Conservation (phyloP, 106 monocot species). For the Vanilla planifolia region DNA sequence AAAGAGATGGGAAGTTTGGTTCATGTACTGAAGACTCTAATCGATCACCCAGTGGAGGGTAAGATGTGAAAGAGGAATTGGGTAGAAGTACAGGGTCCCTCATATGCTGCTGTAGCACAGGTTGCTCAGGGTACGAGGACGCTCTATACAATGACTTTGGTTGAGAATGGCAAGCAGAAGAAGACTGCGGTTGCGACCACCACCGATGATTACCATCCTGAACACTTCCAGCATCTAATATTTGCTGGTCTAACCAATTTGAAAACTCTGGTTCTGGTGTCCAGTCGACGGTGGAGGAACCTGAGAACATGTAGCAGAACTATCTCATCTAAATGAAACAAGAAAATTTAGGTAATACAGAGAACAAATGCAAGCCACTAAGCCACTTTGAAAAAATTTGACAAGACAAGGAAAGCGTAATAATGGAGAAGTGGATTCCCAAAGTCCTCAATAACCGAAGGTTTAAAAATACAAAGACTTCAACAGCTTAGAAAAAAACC, state of each 20-base stretch:
- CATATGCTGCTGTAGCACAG: constrained; percentile 19
- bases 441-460: no score
- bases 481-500: no score
- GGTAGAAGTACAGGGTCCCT: constrained; percentile 41
- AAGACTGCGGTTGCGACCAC: constrained; percentile 55
- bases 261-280: constrained; percentile 33
- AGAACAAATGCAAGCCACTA: no score
- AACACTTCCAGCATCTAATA: constrained; percentile 42
- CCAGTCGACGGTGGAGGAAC: constrained; percentile 53
- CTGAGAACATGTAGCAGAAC: no score
- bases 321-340: no score
- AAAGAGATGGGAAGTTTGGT: no score
- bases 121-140: constrained; percentile 61
- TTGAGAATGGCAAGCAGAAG: constrained; percentile 28
- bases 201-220: constrained; percentile 61
- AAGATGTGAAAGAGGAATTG: constrained; percentile 43
- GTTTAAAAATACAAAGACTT: no score
- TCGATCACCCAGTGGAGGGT: constrained; percentile 43
- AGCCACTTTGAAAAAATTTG: no score
- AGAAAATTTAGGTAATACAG: no score
- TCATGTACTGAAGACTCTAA: no score
- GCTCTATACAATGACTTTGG: constrained; percentile 56
- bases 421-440: no score
- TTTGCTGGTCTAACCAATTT: constrained; percentile 45
- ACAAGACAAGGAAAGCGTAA: no score